These are phyloP conservation scores for Linnemannia zychae DNA, from an alignment of 192 early-diverging fungal genomes.

Conservation along the genomic window DNA sequence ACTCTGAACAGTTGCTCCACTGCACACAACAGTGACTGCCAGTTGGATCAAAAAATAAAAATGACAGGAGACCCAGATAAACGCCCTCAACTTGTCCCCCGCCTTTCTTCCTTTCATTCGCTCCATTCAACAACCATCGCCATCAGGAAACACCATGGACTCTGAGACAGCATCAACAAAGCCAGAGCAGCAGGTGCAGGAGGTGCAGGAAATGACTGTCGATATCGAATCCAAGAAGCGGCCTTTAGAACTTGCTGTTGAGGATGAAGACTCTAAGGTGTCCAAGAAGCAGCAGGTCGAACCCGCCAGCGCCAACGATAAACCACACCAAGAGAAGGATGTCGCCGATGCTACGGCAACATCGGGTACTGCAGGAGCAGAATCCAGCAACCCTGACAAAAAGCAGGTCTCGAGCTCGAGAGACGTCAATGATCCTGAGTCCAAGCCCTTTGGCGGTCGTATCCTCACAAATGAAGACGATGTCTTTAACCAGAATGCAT, in stretches of 20 bases:
- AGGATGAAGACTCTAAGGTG: conserved; percentile 15
- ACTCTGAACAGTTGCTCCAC: neutral
- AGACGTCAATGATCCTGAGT: conserved; percentile 25
- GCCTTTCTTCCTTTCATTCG: neutral
- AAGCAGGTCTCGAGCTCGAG: conserved; percentile 46
- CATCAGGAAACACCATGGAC: neutral
- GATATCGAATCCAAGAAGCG: conserved; percentile 14
- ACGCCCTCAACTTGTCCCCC: neutral
- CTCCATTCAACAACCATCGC: neutral
- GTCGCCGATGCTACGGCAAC: neutral
- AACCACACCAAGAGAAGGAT: neutral
- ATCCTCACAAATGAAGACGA: conserved; percentile 77
- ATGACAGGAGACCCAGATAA: neutral
- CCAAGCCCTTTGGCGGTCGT: conserved; percentile 80
- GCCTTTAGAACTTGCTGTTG: conserved; percentile 18
- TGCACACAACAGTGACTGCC: neutral
- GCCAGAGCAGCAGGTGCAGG: neutral
- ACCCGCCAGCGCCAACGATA: neutral
- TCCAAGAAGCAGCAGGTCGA: conserved; percentile 27
- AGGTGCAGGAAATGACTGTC: neutral
- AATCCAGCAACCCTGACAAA: conserved; percentile 16
- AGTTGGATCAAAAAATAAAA: neutral
- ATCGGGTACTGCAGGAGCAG: neutral
- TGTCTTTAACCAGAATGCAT: conserved; percentile 94
- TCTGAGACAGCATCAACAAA: conserved; percentile 2